Evolutionary conservation across 176 grass and related monocot genomes (phyloP), one percentile per base, ranked within the genome.

Genomic region (Rhynchospora pubera): DNA sequence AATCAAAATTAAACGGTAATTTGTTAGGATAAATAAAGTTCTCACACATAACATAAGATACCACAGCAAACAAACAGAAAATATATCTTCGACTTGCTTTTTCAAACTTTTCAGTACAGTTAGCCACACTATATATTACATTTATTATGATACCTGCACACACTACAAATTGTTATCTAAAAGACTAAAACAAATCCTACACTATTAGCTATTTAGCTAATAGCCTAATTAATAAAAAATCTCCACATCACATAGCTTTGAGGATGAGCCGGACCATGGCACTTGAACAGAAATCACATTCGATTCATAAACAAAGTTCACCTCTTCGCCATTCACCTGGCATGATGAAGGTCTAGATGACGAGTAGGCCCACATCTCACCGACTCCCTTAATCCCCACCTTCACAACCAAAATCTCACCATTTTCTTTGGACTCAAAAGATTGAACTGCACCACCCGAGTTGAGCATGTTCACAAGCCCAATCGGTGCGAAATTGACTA

Each of bases 391-490:
- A 2, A 94, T 80, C 0, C 71, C 79, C 7, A 95, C 79, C 51
- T 62, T 88, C 1, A 68, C 96, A 5, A 62, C 47, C 50, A 86
- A 77, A 14, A 7, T 19, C 9, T 13, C 32, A 10, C 16, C 8
- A 0, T 9, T 82, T 0, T 83, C 24, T 80, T 28, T 52, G 22
- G 23, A 7, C 59, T 93, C 85, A 26, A 93, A 81, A 4, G 3
- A 56, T 85, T 94, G 91, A 66, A 94, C 90, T 9, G 92, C 96
- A 12, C 90, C 96, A 9, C 89, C 90, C 0, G 90, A 32, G 59
- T 98, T 98, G 19, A 98, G 87, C 96, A 98, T 94, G 92, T 93
- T 94, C 74, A 84, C 79, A 16, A 98, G 92, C 0, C 96, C 96
- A 62, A 98, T 90, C 14, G 89, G 92, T 8, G 96, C 92, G 44